These are phyloP conservation scores for Annulohypoxylon moriforme DNA, from an alignment of 495 filamentous ascomycete species.

Conservation along the genomic window DNA sequence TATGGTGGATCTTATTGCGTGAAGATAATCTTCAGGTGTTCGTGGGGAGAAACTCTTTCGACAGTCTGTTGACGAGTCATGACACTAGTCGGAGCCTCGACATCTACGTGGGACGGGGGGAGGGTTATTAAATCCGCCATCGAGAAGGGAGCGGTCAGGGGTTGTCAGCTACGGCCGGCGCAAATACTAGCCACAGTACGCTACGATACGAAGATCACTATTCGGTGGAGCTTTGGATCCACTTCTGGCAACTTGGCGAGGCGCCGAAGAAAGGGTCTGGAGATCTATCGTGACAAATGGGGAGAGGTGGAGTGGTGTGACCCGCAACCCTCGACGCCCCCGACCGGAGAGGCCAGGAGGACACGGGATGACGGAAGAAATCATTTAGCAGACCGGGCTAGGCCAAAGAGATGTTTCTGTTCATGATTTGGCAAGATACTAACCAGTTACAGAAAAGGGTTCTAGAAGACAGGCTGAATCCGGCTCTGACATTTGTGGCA, in stretches of 20 bases:
- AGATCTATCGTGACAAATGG: conserved; percentile 48
- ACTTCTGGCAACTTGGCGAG: conserved; percentile 41
- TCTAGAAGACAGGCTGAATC: conserved; percentile 31
- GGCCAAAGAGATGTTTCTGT: conserved; percentile 29
- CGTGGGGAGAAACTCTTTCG: conserved; percentile 32
- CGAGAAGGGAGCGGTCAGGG: conserved; percentile 36
- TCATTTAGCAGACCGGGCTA: conserved; percentile 32
- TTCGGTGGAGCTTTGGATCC: conserved; percentile 41
- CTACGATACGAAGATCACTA: conserved; percentile 29
- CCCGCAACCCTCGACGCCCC: conserved; percentile 40
- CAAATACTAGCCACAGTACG: conserved; percentile 35
- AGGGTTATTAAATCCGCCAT: conserved; percentile 39
- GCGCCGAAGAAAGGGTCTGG: conserved; percentile 43
- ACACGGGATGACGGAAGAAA: conserved; percentile 36
- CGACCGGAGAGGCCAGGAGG: conserved; percentile 36
- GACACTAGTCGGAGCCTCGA: conserved; percentile 31
- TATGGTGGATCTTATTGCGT: conserved; percentile 11
- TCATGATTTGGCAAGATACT: conserved; percentile 7
- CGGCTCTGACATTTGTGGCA: conserved; percentile 16
- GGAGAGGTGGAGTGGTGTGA: conserved; percentile 44
- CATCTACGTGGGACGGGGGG: conserved; percentile 27
- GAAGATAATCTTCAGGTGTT: conserved; percentile 27
- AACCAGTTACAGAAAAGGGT: conserved; percentile 9
- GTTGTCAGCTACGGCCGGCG: conserved; percentile 32
- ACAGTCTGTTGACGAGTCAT: conserved; percentile 42